Conservation (phyloP, 169 alveolate species). For the Plasmodium vivax region DNA sequence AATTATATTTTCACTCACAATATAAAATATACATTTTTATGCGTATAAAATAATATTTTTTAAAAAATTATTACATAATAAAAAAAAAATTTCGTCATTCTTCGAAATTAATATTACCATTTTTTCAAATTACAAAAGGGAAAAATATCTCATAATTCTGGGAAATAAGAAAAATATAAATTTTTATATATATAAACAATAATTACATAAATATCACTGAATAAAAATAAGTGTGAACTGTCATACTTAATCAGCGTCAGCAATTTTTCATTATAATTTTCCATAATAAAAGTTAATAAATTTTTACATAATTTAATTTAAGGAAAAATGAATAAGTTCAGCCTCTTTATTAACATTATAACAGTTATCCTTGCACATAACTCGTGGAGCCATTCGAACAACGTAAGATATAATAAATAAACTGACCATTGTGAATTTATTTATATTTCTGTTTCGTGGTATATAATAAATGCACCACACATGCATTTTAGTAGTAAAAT, state of each 20-base stretch:
- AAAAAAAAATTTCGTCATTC: neutral
- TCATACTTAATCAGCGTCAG: neutral
- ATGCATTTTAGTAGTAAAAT: neutral
- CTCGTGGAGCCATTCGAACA: neutral
- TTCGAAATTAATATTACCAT: neutral
- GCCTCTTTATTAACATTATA: neutral
- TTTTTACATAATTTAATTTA: neutral
- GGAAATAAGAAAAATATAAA: neutral
- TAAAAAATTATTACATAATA: neutral
- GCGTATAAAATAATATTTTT: neutral
- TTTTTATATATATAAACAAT: too few species aligned
- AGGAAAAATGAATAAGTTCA: neutral
- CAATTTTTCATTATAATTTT: neutral
- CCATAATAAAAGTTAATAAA: neutral
- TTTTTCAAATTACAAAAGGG: neutral
- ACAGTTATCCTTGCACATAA: neutral
- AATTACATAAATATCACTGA: neutral
- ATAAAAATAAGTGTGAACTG: neutral
- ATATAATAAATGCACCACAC: neutral
- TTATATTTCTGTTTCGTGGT: neutral
- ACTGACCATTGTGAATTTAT: neutral
- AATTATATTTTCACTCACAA: neutral
- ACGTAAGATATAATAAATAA: conserved; percentile 9
- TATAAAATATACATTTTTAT: neutral
- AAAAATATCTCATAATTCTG: too few species aligned